Percentiles rank a stretch among this genome's conserved stretches.
phyloP scores from a whole-genome alignment of 2,329 filamentous ascomycete species.

The Aspergillus uvarum region DNA sequence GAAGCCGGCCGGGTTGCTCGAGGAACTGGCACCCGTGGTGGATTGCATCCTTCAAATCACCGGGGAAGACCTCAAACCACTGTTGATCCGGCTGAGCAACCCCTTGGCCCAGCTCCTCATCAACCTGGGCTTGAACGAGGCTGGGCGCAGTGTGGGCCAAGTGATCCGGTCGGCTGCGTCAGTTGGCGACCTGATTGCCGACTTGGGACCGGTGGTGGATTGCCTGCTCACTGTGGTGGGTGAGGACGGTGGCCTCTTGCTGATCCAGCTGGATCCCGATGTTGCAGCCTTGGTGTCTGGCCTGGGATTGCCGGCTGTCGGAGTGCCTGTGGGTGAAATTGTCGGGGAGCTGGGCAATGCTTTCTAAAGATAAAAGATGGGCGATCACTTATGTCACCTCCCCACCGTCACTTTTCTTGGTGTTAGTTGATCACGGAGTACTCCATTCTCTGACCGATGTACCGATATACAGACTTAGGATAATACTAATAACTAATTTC shows the following conservation, averaged over 20 bases:
- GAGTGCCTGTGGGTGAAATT: constrained; percentile 2
- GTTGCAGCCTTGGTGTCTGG: constrained; percentile 18
- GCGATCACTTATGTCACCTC: not conserved
- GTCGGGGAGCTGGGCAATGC: constrained; percentile 1
- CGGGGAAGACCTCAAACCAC: constrained; percentile 13
- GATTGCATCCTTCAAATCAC: constrained; percentile 13
- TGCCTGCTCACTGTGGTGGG: constrained; percentile 26
- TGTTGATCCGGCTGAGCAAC: constrained; percentile 24
- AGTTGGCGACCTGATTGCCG: constrained; percentile 21
- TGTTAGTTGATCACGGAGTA: not conserved
- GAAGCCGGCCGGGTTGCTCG: constrained; percentile 11
- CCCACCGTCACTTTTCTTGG: not conserved
- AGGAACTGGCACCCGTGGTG: constrained; percentile 11
- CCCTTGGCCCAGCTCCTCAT: constrained; percentile 19
- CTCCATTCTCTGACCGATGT: not conserved
- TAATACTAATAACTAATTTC: not conserved
- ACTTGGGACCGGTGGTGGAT: constrained; percentile 20
- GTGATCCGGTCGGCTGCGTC: constrained; percentile 19
- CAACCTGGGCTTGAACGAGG: constrained; percentile 15
- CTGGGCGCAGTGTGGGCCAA: constrained; percentile 18
- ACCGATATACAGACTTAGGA: not conserved
- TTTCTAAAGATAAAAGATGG: not conserved
- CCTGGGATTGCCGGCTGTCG: not conserved
- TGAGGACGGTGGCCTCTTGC: constrained; percentile 21
- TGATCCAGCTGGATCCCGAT: constrained; percentile 24